Percentiles rank a stretch among this genome's conserved stretches.
Evolutionary conservation across 306 rosid species (phyloP).

Genomic region (Quercus robur): DNA sequence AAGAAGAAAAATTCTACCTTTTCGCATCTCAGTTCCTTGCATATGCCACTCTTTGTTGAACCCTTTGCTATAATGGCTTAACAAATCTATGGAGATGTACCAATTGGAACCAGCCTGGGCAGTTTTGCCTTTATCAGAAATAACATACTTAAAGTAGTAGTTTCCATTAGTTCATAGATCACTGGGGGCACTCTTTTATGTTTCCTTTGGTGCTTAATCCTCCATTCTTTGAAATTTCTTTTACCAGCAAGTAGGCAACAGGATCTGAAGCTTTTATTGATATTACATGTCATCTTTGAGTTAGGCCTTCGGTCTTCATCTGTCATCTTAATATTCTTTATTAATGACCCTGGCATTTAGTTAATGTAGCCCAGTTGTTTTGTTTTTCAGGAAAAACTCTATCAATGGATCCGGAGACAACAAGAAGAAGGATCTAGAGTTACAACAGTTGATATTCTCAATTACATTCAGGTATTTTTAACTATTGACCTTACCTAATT

Average conservation of each 20-base stretch:
- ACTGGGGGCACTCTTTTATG: not conserved
- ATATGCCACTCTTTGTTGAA: not conserved
- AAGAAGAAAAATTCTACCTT: not conserved
- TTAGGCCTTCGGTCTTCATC: not conserved
- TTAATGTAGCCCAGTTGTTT: not conserved
- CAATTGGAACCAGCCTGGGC: not conserved
- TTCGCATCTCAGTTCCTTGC: not conserved
- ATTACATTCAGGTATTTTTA: slow-evolving; percentile 62
- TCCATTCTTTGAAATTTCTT: not conserved
- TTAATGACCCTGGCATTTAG: slow-evolving; percentile 3
- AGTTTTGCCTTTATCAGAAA: not conserved
- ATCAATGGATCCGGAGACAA: slow-evolving; percentile 80
- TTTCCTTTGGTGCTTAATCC: not conserved
- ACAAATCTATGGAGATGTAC: too few species aligned
- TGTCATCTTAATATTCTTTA: not conserved
- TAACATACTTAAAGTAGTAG: not conserved
- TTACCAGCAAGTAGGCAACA: not conserved
- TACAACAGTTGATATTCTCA: slow-evolving; percentile 56
- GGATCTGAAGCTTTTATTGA: not conserved
- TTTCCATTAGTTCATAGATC: not conserved
- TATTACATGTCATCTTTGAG: not conserved
- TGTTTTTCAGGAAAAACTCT: slow-evolving; percentile 70
- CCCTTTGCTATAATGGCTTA: not conserved
- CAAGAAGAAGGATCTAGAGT: slow-evolving; percentile 83
- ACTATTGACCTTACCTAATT: not conserved